Percentiles rank a stretch among this genome's conserved stretches.
Evolutionary conservation across 306 rosid genomes (phyloP).

Genomic region (Phaseolus lunatus): DNA sequence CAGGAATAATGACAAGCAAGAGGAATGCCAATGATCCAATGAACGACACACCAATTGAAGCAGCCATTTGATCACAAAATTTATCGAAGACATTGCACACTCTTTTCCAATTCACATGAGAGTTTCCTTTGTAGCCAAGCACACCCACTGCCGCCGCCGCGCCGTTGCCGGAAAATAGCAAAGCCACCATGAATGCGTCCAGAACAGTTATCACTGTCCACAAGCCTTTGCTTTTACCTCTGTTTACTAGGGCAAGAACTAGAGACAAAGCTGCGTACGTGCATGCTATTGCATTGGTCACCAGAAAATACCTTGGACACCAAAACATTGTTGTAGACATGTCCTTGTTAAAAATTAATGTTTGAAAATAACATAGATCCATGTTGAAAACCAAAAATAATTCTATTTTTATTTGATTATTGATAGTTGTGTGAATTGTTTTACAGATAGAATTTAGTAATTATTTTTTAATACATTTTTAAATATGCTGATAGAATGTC

Average conservation of each 20-base stretch:
- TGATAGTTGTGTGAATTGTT: too few relatives aligned
- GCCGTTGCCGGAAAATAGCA: constrained; percentile 76
- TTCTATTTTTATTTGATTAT: too few relatives aligned
- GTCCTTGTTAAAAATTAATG: not conserved
- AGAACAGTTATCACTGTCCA: constrained; percentile 40
- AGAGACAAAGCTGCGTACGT: constrained; percentile 61
- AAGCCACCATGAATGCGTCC: constrained; percentile 65
- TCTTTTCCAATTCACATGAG: constrained; percentile 78
- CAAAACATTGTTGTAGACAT: not conserved
- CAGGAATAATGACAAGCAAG: constrained; percentile 49
- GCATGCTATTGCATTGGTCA: constrained; percentile 67
- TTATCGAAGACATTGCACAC: constrained; percentile 70
- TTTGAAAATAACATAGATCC: too few relatives aligned
- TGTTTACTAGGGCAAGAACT: constrained; percentile 40
- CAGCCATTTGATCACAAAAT: constrained; percentile 63
- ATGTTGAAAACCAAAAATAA: too few relatives aligned
- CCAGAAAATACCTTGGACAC: constrained; percentile 63
- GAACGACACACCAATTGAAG: constrained; percentile 53
- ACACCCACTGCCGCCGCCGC: constrained; percentile 64
- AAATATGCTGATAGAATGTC: too few relatives aligned
- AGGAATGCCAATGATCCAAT: constrained; percentile 61
- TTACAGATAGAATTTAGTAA: too few relatives aligned
- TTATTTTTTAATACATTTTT: too few relatives aligned
- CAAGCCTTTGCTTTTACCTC: constrained; percentile 43
- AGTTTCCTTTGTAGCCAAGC: constrained; percentile 69